Evolutionary conservation across 208 protist species (phyloP), one percentile per base, ranked within the genome.

Genomic region (Naegleria lovaniensis): DNA sequence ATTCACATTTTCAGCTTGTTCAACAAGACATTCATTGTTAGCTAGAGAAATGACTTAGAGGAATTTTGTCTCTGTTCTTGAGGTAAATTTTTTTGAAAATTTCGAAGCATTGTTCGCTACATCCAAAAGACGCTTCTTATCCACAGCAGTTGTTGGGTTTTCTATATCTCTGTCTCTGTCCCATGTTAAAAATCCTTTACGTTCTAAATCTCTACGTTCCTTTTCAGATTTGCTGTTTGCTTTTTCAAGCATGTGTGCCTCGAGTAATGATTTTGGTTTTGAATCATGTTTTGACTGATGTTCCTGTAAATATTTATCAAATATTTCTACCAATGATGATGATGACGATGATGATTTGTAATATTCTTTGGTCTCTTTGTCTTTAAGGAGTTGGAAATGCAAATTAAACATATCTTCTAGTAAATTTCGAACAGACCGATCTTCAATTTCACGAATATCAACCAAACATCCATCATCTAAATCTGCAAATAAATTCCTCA

Each of bases 391-490:
- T 36, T 79, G 2, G n/a, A 79, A 79, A 79, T 79, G 67, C 1
- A 9, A 11, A 6, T 36, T 36, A 79, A 79, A 79, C 29, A 79
- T 36, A 79, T 79, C 67, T 36, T 25, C n/a, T 0, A 79, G 29
- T 36, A 79, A 15, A 79, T 79, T 36, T 79, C n/a, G 19, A 79
- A 79, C 29, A 36, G 67, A 36, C 5, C 29, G 67, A 79, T 79
- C 67, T 33, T 79, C 67, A 36, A 79, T 36, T 36, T 79, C 29
- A 11, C 25, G 36, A 79, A 79, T 79, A 79, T 79, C 25, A 79
- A 79, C 29, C 19, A 36, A 79, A 79, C n/a, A 79, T 79, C 67
- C 67, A 79, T 79, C 29, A 79, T 79, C 67, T 79, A 79, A 79
- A 36, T 79, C 6, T 79, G 25, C 25, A 36, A 79, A 79, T 79